Percentiles rank a stretch among this genome's conserved stretches.
Conservation (phyloP, 805 yeast species). For the Cyberlindnera galapagoensis region DNA sequence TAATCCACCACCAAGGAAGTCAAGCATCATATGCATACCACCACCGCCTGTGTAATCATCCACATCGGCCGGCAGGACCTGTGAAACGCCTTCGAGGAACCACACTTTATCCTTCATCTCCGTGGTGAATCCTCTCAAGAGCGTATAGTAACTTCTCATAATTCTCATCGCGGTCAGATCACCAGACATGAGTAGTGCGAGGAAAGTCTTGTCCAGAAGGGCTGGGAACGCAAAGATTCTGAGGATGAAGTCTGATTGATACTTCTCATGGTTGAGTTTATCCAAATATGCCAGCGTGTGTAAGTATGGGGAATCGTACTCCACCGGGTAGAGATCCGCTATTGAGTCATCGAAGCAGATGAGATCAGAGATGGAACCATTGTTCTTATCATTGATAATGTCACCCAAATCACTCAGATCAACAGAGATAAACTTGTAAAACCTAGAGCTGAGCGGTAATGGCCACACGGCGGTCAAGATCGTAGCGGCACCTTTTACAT, state of each 20-base stretch:
- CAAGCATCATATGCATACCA: constrained; percentile 89
- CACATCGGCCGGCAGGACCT: constrained; percentile 84
- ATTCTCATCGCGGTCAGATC: constrained; percentile 86
- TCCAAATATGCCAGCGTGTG: constrained; percentile 84
- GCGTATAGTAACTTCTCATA: constrained; percentile 80
- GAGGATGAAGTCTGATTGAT: constrained; percentile 78
- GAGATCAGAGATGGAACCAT: constrained; percentile 44
- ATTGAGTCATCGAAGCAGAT: constrained; percentile 84
- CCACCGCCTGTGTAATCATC: constrained; percentile 89
- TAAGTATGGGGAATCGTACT: constrained; percentile 75
- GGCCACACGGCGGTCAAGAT: constrained; percentile 97
- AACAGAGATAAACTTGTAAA: constrained; percentile 68
- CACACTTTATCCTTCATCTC: constrained; percentile 88
- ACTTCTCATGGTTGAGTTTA: constrained; percentile 73
- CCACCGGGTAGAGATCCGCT: constrained; percentile 81
- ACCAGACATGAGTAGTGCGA: constrained; percentile 73
- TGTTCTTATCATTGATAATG: constrained; percentile 30
- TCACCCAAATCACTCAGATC: constrained; percentile 89
- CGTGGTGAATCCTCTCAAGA: constrained; percentile 73
- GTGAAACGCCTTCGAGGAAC: constrained; percentile 89
- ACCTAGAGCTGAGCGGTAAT: constrained; percentile 58
- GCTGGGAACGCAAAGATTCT: constrained; percentile 94
- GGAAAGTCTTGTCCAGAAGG: constrained; percentile 70
- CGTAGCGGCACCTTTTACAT: constrained; percentile 95
- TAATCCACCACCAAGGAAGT: constrained; percentile 67